A percentile compares a stretch with the other conserved stretches of the same genome.
These are phyloP conservation scores for Xylaria acuta DNA, from an alignment of 495 filamentous ascomycete genomes.

Conservation along the genomic window DNA sequence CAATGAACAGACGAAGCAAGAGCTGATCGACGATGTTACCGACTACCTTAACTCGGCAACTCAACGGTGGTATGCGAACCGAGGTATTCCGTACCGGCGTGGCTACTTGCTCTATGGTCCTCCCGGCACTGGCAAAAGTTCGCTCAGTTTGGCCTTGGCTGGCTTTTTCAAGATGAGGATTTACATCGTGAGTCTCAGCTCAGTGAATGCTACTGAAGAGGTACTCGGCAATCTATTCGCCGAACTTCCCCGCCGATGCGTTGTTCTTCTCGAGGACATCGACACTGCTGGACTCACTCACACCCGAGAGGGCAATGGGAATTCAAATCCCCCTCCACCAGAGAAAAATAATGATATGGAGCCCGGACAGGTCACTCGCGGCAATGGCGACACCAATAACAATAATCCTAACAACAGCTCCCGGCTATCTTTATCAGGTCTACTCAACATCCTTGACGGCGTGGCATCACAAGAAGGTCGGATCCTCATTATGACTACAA, in stretches of 20 bases:
- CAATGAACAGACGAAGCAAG: conserved; percentile 74
- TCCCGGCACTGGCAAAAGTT: conserved; percentile 78
- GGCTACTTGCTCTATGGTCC: conserved; percentile 91
- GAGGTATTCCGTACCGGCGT: conserved; percentile 79
- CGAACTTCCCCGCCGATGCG: conserved; percentile 68
- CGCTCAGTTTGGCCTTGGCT: conserved; percentile 68
- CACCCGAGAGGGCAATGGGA: conserved; percentile 48
- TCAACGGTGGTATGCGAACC: conserved; percentile 77
- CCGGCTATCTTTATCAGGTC: conserved; percentile 73
- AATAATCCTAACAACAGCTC: conserved; percentile 30
- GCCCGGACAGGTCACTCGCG: conserved; percentile 36
- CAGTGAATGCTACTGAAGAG: conserved; percentile 71
- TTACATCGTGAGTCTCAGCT: conserved; percentile 71
- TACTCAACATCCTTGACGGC: conserved; percentile 82
- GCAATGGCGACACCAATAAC: conserved; percentile 22
- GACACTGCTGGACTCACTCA: conserved; percentile 75
- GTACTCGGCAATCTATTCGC: conserved; percentile 73
- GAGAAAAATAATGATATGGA: conserved; percentile 35
- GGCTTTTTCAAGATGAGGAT: conserved; percentile 73
- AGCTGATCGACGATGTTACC: conserved; percentile 79
- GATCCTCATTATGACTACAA: conserved; percentile 86
- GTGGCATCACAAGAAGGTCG: conserved; percentile 79
- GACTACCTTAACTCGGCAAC: conserved; percentile 86
- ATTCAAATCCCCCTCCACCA: neutral
- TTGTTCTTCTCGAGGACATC: conserved; percentile 78